phyloP scores from a whole-genome alignment of 176 grass and related monocot genomes.

The Carex myosuroides region DNA sequence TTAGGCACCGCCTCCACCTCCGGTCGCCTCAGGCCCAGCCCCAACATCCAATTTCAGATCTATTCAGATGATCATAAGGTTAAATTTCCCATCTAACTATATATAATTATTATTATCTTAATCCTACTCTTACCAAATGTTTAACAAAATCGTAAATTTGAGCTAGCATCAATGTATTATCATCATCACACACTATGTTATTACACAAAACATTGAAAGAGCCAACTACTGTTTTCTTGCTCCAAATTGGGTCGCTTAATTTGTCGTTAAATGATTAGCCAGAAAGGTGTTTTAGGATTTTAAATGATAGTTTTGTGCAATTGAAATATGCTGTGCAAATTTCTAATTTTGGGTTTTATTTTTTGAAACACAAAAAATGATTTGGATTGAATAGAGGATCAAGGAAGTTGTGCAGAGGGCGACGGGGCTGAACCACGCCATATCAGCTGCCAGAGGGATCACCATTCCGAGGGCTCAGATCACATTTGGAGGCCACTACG shows the following conservation, averaged over 20 bases:
- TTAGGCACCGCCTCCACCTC: conserved; percentile 37
- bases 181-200: background rate
- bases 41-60: conserved; percentile 57
- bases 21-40: conserved; percentile 34
- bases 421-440: conserved; percentile 59
- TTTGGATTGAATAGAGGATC: conserved; percentile 40
- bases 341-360: background rate
- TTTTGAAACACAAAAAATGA: background rate
- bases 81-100: background rate
- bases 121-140: background rate
- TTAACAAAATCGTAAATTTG: too few species aligned
- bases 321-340: background rate
- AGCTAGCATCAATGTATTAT: background rate
- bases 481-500: conserved; percentile 63
- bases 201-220: too few species aligned
- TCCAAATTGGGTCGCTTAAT: background rate
- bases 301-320: background rate
- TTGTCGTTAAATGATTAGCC: background rate
- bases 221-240: too few species aligned
- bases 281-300: background rate
- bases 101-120: background rate
- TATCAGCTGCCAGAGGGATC: conserved; percentile 53
- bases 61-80: conserved; percentile 51
- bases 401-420: conserved; percentile 53
- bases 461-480: conserved; percentile 50